A percentile compares a stretch with the other conserved stretches of the same genome.
These are phyloP conservation scores for Trichosanthes truncata DNA, from an alignment of 306 rosid genomes.

Conservation along the genomic window DNA sequence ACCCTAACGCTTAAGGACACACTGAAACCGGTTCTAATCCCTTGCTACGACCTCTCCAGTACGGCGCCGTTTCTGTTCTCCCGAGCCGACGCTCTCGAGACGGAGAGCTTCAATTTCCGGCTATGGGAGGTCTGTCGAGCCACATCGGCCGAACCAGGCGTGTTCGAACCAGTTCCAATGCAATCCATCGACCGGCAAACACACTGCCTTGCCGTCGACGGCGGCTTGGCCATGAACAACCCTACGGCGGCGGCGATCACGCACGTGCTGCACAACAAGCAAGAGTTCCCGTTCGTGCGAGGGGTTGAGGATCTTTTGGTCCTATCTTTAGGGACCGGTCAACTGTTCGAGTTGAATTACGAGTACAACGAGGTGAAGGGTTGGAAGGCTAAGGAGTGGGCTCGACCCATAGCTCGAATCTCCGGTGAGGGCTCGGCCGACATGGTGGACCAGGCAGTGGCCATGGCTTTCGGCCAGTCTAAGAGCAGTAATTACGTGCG, in stretches of 20 bases:
- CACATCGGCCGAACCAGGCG: conserved; percentile 82
- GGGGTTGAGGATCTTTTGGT: conserved; percentile 94
- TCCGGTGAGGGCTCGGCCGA: conserved; percentile 82
- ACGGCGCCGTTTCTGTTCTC: conserved; percentile 96
- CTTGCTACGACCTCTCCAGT: conserved; percentile 88
- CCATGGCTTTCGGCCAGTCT: conserved; percentile 83
- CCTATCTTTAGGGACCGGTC: conserved; percentile 85
- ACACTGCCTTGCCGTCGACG: conserved; percentile 70
- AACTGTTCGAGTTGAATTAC: conserved; percentile 49
- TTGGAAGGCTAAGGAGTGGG: conserved; percentile 95
- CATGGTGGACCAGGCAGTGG: conserved; percentile 85
- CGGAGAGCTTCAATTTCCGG: conserved; percentile 79
- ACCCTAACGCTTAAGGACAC: conserved; percentile 71
- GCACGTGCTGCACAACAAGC: conserved; percentile 97
- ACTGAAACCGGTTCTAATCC: conserved; percentile 78
- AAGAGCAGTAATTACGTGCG: conserved; percentile 77
- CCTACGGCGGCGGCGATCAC: conserved; percentile 92
- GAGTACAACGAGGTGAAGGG: conserved; percentile 56
- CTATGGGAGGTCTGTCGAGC: conserved; percentile 97
- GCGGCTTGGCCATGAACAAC: conserved; percentile 87
- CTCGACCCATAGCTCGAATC: conserved; percentile 79
- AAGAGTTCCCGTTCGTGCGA: conserved; percentile 98
- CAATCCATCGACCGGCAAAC: conserved; percentile 63
- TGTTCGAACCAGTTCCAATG: conserved; percentile 76
- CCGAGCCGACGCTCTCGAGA: conserved; percentile 92